Evolutionary conservation across 345 rosid genomes (phyloP).

Genomic region (Rhodomyrtus tomentosa): DNA sequence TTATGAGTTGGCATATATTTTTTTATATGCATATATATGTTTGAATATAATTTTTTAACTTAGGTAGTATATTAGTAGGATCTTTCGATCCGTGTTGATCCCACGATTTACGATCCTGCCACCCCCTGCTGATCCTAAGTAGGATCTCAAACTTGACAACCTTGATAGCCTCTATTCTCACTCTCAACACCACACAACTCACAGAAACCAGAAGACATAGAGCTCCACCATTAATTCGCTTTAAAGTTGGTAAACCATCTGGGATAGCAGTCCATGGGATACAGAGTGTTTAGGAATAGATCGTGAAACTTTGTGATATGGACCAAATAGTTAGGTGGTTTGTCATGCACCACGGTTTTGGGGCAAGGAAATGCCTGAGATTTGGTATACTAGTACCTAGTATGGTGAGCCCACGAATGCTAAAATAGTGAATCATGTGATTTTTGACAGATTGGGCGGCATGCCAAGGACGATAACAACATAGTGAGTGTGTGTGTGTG

Average conservation of each 20-base stretch:
- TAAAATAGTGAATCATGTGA: background rate
- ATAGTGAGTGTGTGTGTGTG: background rate
- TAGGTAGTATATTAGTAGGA: too few relatives aligned
- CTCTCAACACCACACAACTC: background rate
- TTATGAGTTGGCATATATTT: too few relatives aligned
- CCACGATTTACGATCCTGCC: too few relatives aligned
- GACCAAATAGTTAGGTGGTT: background rate
- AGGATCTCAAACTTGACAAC: too few relatives aligned
- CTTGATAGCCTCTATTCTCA: background rate
- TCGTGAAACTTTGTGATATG: background rate
- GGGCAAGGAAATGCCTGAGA: background rate
- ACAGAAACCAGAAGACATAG: background rate
- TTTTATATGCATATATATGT: too few relatives aligned
- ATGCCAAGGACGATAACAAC: background rate
- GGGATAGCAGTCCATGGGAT: background rate
- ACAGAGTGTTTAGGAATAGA: background rate
- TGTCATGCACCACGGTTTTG: background rate
- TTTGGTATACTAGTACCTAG: background rate
- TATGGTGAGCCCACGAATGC: background rate
- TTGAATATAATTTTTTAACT: too few relatives aligned
- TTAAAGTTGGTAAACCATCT: background rate
- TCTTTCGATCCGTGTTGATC: too few relatives aligned
- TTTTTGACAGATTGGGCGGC: background rate
- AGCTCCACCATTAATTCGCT: background rate
- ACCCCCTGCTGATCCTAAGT: too few relatives aligned